Evolutionary conservation across 148 eudicot genomes (phyloP).

Genomic region (Chenopodium berlandieri): DNA sequence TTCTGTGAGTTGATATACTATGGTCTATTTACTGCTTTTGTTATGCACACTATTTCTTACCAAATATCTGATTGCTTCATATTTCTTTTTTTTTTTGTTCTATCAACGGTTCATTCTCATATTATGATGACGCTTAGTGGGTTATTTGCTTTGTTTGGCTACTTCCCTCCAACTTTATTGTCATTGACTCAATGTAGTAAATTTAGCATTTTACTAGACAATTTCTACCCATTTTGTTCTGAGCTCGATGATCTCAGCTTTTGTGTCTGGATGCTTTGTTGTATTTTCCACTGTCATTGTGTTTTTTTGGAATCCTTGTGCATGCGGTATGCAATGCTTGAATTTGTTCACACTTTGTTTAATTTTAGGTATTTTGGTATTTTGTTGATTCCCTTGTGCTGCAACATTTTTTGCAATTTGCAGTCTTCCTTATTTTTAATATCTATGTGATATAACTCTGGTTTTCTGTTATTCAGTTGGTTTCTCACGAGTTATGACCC

Average conservation of each 20-base stretch:
- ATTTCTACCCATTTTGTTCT: background rate
- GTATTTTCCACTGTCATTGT: background rate
- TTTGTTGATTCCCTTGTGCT: background rate
- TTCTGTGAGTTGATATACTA: conserved; percentile 60
- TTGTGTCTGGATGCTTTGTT: background rate
- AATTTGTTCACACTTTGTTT: background rate
- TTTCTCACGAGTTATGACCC: too few relatives aligned
- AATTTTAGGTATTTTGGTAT: background rate
- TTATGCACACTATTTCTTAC: conserved; percentile 2
- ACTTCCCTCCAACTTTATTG: too few relatives aligned
- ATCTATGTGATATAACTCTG: background rate
- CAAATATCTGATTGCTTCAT: background rate
- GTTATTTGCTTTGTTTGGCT: background rate
- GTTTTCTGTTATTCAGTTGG: background rate
- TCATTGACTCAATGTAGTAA: background rate
- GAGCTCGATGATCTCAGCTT: background rate
- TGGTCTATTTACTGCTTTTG: background rate
- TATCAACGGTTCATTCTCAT: background rate
- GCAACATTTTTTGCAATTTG: background rate
- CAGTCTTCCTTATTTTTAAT: background rate
- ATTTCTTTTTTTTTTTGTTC: background rate
- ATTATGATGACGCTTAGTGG: background rate
- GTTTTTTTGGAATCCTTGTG: background rate
- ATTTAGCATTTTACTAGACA: background rate
- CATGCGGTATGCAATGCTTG: background rate